Conservation (phyloP, 176 grass and related monocot species). For the Oryza glumipatula region DNA sequence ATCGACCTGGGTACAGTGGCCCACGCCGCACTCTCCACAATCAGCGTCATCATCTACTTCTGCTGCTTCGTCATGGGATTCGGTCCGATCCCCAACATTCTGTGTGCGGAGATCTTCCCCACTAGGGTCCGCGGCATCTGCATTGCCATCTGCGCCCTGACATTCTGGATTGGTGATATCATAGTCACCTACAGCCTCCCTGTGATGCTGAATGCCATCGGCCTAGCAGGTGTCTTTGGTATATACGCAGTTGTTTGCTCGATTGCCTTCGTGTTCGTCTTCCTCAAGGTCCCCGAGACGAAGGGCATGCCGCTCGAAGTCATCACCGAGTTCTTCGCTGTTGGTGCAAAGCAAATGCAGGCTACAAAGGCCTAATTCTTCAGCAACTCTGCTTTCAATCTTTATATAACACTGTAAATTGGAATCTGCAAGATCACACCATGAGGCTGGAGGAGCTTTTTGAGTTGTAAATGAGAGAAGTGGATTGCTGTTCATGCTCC, state of each 20-base stretch:
- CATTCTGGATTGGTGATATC: conserved; percentile 81
- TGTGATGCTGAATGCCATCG: conserved; percentile 76
- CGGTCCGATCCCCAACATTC: conserved; percentile 85
- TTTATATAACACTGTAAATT: conserved; percentile 17
- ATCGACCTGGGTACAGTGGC: conserved; percentile 55
- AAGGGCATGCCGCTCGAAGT: conserved; percentile 96
- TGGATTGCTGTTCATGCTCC: conserved; percentile 2
- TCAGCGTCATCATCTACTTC: conserved; percentile 83
- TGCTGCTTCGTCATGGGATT: conserved; percentile 96
- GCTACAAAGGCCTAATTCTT: conserved; percentile 47
- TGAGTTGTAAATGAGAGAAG: conserved; percentile 33
- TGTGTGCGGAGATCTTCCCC: conserved; percentile 91
- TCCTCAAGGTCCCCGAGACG: conserved; percentile 83
- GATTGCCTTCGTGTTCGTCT: conserved; percentile 76
- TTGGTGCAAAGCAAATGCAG: conserved; percentile 57
- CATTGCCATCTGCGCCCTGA: conserved; percentile 81
- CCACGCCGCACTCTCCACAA: conserved; percentile 73
- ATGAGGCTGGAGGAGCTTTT: not conserved
- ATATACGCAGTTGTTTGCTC: conserved; percentile 78
- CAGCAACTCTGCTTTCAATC: conserved; percentile 1
- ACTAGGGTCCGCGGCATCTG: conserved; percentile 81
- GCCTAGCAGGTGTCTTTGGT: conserved; percentile 82
- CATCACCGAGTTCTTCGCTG: conserved; percentile 81
- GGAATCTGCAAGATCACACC: not conserved
- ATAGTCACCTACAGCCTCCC: conserved; percentile 85